Conservation (phyloP, 2,329 filamentous ascomycete genomes). For the Alternaria sp. region DNA sequence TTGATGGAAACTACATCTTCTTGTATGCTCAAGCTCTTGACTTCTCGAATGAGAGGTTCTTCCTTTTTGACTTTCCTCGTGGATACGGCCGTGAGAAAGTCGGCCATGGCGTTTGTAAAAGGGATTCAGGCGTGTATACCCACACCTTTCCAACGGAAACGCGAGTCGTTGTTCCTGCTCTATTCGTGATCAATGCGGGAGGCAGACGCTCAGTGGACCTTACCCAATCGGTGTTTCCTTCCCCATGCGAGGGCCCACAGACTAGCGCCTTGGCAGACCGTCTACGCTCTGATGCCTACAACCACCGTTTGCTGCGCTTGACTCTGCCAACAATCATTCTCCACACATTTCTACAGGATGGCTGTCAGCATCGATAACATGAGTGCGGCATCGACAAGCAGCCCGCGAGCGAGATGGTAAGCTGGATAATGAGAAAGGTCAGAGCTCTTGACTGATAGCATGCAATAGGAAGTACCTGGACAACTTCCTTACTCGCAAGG, state of each 20-base stretch:
- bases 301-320: constrained; percentile 21
- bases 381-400: constrained; percentile 18
- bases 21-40: constrained; percentile 17
- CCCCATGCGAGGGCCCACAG: constrained; percentile 14
- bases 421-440: not conserved
- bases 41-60: constrained; percentile 24
- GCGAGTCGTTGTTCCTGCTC: not conserved
- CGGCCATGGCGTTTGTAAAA: constrained; percentile 50
- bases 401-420: constrained; percentile 55
- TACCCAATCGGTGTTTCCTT: constrained; percentile 30
- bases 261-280: constrained; percentile 33
- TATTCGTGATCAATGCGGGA: not conserved
- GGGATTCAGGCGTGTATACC: not conserved
- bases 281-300: constrained; percentile 34
- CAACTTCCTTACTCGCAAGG: constrained; percentile 74
- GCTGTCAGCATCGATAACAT: constrained; percentile 22
- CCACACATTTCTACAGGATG: constrained; percentile 29
- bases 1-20: constrained; percentile 22
- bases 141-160: not conserved
- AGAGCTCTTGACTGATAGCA: constrained; percentile 24
- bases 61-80: constrained; percentile 35
- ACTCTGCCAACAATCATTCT: constrained; percentile 9
- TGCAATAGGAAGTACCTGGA: constrained; percentile 79
- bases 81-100: constrained; percentile 58
- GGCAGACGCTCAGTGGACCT: not conserved